Conservation (phyloP, 2,329 filamentous ascomycete genomes). For the Paradendryphiella salina region DNA sequence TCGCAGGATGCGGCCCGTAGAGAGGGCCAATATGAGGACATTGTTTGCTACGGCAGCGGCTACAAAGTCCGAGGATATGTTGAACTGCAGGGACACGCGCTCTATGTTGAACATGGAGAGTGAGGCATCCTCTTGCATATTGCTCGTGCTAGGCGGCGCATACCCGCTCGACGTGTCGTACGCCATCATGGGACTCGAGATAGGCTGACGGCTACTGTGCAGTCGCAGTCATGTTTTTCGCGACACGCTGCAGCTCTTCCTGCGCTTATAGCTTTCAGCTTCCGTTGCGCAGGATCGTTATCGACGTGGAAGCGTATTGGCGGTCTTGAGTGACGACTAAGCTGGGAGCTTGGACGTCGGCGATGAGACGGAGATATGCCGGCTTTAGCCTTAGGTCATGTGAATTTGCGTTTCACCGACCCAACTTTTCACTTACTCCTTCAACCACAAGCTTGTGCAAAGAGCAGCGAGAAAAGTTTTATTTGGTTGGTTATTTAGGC, state of each 20-base stretch:
- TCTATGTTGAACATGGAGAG: constrained; percentile 95
- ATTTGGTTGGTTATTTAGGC: no score
- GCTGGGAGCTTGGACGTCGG: constrained; percentile 15
- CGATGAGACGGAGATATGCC: constrained; percentile 11
- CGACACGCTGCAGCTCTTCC: constrained; percentile 14
- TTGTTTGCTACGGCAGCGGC: constrained; percentile 97
- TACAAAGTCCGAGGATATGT: constrained; percentile 91
- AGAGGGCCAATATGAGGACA: constrained; percentile 87
- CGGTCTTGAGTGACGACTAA: constrained; percentile 5
- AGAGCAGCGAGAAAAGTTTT: no score
- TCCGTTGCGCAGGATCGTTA: constrained; percentile 4
- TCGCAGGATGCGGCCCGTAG: constrained; percentile 86
- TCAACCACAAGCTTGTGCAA: no score
- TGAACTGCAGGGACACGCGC: constrained; percentile 89
- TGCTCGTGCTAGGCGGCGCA: constrained; percentile 66
- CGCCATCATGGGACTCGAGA: constrained; percentile 59
- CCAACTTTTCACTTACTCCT: not conserved
- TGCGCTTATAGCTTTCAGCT: not conserved
- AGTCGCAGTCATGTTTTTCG: constrained; percentile 19
- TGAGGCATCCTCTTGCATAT: constrained; percentile 61
- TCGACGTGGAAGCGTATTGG: constrained; percentile 8
- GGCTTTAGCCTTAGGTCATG: constrained; percentile 4
- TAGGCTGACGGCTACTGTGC: constrained; percentile 17
- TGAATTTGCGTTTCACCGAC: constrained; percentile 2
- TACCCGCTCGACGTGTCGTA: constrained; percentile 73